Conservation (phyloP, 2,329 filamentous ascomycete species). For the Periconia digitata region DNA sequence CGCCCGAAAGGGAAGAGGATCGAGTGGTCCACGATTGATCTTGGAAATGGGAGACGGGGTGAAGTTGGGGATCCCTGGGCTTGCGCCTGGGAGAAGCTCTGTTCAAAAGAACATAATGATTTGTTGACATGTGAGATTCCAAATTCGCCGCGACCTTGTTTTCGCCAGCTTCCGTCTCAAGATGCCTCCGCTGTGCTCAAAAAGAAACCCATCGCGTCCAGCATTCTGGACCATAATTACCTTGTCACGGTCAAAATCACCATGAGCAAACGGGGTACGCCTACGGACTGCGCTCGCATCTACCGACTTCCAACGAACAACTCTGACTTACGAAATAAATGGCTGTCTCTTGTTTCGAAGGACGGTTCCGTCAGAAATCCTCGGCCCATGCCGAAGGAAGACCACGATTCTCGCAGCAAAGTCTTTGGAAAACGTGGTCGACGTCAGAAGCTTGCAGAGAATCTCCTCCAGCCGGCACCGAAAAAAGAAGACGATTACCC, state of each 20-base stretch:
- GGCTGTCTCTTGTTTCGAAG: constrained; percentile 64
- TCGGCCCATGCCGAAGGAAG: background rate
- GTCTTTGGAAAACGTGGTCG: constrained; percentile 19
- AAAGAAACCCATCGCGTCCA: background rate
- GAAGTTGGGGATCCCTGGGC: constrained; percentile 81
- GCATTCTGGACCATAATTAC: constrained; percentile 10
- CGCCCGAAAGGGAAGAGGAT: constrained; percentile 80
- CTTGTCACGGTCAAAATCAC: constrained; percentile 67
- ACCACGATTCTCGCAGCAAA: constrained; percentile 1
- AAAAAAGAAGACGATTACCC: constrained; percentile 53
- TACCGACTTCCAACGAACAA: constrained; percentile 74
- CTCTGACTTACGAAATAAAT: constrained; percentile 63
- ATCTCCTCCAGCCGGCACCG: constrained; percentile 21
- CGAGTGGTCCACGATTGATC: constrained; percentile 72
- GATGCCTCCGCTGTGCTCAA: constrained; percentile 31
- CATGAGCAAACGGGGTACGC: constrained; percentile 70
- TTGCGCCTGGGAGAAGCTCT: constrained; percentile 79
- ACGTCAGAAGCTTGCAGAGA: constrained; percentile 26
- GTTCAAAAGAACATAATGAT: constrained; percentile 34
- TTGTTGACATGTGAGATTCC: constrained; percentile 4
- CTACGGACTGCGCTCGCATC: constrained; percentile 72
- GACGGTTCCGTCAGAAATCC: constrained; percentile 2
- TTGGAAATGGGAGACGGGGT: constrained; percentile 74
- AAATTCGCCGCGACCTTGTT: constrained; percentile 19
- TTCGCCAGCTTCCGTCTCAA: constrained; percentile 23